Evolutionary conservation across 2,329 filamentous ascomycete species (phyloP).

Genomic region (Dothiorella sarmentorum): DNA sequence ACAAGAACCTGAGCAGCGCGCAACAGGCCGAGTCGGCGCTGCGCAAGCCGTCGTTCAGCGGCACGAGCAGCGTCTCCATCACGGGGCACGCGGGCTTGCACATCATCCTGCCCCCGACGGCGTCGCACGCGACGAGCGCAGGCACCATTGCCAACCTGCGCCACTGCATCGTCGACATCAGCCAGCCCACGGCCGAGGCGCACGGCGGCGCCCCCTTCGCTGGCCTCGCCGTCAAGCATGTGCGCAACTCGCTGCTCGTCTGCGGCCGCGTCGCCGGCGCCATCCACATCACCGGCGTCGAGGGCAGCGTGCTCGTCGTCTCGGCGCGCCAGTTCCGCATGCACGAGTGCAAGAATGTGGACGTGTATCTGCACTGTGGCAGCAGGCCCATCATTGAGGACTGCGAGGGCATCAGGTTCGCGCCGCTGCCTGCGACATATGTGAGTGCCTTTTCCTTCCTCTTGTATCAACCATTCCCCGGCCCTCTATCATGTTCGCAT

Average conservation of each 20-base stretch:
- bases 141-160: slow-evolving; percentile 68
- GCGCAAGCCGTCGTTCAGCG: slow-evolving; percentile 55
- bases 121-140: slow-evolving; percentile 67
- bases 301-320: slow-evolving; percentile 72
- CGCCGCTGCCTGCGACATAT: slow-evolving; percentile 58
- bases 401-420: slow-evolving; percentile 74
- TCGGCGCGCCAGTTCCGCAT: slow-evolving; percentile 79
- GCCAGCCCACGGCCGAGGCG: slow-evolving; percentile 49
- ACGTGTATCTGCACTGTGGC: slow-evolving; percentile 76
- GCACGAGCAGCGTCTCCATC: slow-evolving; percentile 59
- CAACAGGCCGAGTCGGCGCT: slow-evolving; percentile 23
- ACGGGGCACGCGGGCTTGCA: slow-evolving; percentile 65
- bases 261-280: slow-evolving; percentile 76
- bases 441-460: background rate
- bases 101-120: slow-evolving; percentile 71
- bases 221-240: slow-evolving; percentile 64
- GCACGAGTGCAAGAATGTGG: slow-evolving; percentile 77
- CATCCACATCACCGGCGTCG: slow-evolving; percentile 74
- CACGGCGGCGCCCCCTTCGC: slow-evolving; percentile 52
- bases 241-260: slow-evolving; percentile 68
- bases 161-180: slow-evolving; percentile 77
- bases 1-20: slow-evolving; percentile 14
- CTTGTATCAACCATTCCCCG: background rate
- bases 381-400: slow-evolving; percentile 94
- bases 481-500: too few relatives aligned